Conservation (phyloP, 768 basidiomycete genomes). For the Leccinellum rugosiceps region DNA sequence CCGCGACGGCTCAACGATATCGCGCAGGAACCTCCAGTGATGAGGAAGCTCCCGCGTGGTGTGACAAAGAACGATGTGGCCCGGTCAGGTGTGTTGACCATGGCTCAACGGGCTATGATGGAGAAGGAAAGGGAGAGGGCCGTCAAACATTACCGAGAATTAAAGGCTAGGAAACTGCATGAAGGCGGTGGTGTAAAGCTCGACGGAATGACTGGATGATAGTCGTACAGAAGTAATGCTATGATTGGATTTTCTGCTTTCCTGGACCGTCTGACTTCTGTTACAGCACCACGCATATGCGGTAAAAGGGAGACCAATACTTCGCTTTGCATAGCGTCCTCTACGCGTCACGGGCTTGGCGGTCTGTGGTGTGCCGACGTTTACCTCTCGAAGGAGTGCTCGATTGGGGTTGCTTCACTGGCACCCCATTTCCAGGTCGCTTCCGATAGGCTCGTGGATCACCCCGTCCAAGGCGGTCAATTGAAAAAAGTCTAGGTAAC, state of each 20-base stretch:
- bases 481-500: neutral
- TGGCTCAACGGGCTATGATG: conserved; percentile 77
- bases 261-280: neutral
- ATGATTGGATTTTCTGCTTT: conserved; percentile 5
- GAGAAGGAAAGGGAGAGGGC: conserved; percentile 70
- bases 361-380: conserved; percentile 4
- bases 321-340: too few relatives aligned
- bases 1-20: conserved; percentile 72
- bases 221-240: conserved; percentile 6
- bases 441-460: conserved; percentile 3
- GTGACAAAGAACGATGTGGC: conserved; percentile 28
- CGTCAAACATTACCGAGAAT: conserved; percentile 62
- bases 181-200: conserved; percentile 11
- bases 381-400: neutral
- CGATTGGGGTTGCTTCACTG: neutral
- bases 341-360: too few relatives aligned
- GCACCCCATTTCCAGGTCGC: neutral
- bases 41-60: conserved; percentile 55
- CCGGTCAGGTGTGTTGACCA: conserved; percentile 52
- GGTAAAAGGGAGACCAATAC: neutral
- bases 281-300: conserved; percentile 1
- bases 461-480: neutral
- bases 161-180: conserved; percentile 51
- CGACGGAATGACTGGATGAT: conserved; percentile 5
- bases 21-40: conserved; percentile 61